Conservation (phyloP, 2,329 filamentous ascomycete species). For the Pyrenophora teres region DNA sequence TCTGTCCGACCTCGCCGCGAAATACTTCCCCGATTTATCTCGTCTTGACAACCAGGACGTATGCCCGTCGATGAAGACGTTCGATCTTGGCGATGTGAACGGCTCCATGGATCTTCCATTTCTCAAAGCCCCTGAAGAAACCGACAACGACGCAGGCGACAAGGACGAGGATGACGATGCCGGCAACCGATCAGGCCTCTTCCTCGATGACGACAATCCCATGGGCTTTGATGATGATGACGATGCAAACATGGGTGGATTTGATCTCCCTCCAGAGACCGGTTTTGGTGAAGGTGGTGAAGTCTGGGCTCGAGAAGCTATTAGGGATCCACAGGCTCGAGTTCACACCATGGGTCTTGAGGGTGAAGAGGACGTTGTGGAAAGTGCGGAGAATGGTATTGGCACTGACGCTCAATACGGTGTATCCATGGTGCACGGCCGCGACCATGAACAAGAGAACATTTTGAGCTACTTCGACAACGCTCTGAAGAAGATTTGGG, state of each 20-base stretch:
- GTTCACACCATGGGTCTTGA: constrained; percentile 69
- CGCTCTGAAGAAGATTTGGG: constrained; percentile 95
- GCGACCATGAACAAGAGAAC: constrained; percentile 80
- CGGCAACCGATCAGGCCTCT: constrained; percentile 75
- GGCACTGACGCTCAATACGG: constrained; percentile 70
- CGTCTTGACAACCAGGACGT: constrained; percentile 84
- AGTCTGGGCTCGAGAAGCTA: constrained; percentile 90
- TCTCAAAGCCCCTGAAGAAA: constrained; percentile 85
- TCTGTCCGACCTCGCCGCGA: constrained; percentile 71
- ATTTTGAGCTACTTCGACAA: constrained; percentile 99
- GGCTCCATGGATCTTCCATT: constrained; percentile 90
- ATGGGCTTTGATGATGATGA: constrained; percentile 75
- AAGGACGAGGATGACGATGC: constrained; percentile 52
- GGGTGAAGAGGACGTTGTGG: constrained; percentile 58
- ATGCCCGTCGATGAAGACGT: constrained; percentile 91
- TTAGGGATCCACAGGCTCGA: constrained; percentile 82
- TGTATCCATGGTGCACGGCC: constrained; percentile 74
- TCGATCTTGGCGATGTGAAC: constrained; percentile 85
- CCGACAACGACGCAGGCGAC: constrained; percentile 67
- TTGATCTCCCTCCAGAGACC: constrained; percentile 66
- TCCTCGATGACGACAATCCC: constrained; percentile 84
- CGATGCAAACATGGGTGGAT: constrained; percentile 65
- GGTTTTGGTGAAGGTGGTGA: constrained; percentile 96
- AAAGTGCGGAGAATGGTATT: constrained; percentile 54
- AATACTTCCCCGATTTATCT: constrained; percentile 83